Percentiles rank a stretch among this genome's conserved stretches.
Evolutionary conservation across 495 filamentous ascomycete species (phyloP).

Genomic region (Xylaria scruposa): DNA sequence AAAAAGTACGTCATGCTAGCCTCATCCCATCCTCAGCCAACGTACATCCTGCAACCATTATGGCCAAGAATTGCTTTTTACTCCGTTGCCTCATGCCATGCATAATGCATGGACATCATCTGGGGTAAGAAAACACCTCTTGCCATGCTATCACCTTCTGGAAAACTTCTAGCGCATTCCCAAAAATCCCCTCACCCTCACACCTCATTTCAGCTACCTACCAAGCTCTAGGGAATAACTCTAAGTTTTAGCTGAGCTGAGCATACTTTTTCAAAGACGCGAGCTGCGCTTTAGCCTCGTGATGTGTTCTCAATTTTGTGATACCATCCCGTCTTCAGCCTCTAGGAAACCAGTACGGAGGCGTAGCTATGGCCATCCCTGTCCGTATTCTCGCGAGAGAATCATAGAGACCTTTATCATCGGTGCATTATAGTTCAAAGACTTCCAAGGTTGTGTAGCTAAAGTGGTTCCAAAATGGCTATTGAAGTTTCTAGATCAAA

Average conservation of each 20-base stretch:
- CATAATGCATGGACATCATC: constrained; percentile 4
- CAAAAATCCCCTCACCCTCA: constrained; percentile 12
- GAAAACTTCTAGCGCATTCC: constrained; percentile 46
- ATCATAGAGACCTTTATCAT: not conserved
- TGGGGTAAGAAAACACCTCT: constrained; percentile 7
- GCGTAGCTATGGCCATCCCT: not conserved
- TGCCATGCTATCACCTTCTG: constrained; percentile 41
- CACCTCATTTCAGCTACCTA: constrained; percentile 1
- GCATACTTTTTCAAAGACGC: not conserved
- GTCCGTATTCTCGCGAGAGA: not conserved
- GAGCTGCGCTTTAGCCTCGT: not conserved
- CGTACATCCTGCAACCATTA: not conserved
- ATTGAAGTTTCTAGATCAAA: no score
- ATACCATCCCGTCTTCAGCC: not conserved
- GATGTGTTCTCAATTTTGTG: not conserved
- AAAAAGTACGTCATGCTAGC: constrained; percentile 10
- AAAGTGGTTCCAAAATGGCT: no score
- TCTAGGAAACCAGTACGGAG: not conserved
- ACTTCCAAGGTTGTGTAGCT: no score
- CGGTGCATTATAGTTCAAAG: not conserved
- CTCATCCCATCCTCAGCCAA: constrained; percentile 8
- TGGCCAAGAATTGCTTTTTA: not conserved
- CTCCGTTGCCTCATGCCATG: constrained; percentile 4
- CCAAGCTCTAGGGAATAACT: not conserved
- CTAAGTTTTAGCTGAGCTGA: not conserved